Conservation (phyloP, 257 asterid species). For the Leptodermis oblonga region DNA sequence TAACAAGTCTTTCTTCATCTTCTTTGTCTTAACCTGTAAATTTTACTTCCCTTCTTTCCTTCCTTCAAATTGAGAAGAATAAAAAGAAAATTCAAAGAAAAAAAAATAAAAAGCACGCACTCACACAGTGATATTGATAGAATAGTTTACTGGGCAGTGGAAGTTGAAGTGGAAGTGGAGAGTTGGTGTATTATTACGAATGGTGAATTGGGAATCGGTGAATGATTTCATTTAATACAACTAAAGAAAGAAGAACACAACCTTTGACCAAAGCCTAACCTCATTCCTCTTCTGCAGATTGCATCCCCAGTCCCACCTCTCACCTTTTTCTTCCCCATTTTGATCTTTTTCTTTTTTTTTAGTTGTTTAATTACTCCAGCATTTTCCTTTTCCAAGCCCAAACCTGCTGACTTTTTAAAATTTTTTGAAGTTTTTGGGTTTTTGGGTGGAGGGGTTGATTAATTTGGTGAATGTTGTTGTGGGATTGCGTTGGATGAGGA, state of each 20-base stretch:
- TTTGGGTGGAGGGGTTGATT: conserved; percentile 16
- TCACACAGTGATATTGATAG: neutral
- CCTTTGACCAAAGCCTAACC: conserved; percentile 26
- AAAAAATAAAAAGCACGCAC: conserved; percentile 6
- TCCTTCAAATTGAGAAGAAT: neutral
- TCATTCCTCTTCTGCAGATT: neutral
- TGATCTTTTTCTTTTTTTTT: neutral
- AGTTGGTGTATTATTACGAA: neutral
- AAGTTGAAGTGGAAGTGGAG: too few species aligned
- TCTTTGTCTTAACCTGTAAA: neutral
- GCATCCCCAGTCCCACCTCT: neutral
- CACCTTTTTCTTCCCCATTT: neutral
- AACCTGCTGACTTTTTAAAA: conserved; percentile 17
- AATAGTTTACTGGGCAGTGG: neutral
- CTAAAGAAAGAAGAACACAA: conserved; percentile 17
- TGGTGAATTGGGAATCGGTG: neutral
- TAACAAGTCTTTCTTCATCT: conserved; percentile 7
- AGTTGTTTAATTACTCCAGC: conserved; percentile 1
- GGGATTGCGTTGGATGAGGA: conserved; percentile 1
- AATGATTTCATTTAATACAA: conserved; percentile 6
- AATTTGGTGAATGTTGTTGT: neutral
- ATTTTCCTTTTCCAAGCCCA: conserved; percentile 2
- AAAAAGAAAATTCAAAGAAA: neutral
- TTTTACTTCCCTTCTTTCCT: conserved; percentile 9
- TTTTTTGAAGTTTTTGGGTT: too few species aligned